phyloP scores from a whole-genome alignment of 2,329 filamentous ascomycete species.

The Gaeumannomyces tritici region DNA sequence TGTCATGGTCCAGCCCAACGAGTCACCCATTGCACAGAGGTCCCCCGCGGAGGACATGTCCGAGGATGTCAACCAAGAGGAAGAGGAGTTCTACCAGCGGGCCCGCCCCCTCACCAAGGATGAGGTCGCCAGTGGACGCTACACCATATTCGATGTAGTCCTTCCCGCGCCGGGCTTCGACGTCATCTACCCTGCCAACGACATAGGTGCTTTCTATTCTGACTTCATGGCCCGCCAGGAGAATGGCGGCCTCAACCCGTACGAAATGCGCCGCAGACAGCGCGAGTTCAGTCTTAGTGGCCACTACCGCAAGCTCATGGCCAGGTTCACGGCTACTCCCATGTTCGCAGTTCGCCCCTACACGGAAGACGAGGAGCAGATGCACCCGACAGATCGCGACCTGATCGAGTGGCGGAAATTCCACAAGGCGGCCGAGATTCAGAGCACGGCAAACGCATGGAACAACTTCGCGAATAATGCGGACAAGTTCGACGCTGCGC shows the following conservation, averaged over 20 bases:
- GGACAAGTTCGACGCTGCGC: slow-evolving; percentile 10
- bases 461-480: slow-evolving; percentile 11
- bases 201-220: slow-evolving; percentile 73
- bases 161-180: slow-evolving; percentile 90
- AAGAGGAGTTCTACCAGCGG: slow-evolving; percentile 34
- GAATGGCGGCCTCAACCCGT: slow-evolving; percentile 72
- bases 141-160: slow-evolving; percentile 78
- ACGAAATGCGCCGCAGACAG: slow-evolving; percentile 77
- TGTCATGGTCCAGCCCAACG: slow-evolving; percentile 44
- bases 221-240: slow-evolving; percentile 74
- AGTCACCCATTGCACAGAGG: slow-evolving; percentile 19
- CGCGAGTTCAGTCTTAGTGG: slow-evolving; percentile 85
- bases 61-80: slow-evolving; percentile 40
- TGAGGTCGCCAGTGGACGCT: slow-evolving; percentile 70
- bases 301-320: slow-evolving; percentile 77
- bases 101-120: slow-evolving; percentile 65
- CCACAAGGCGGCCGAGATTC: slow-evolving; percentile 12
- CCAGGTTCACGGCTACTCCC: slow-evolving; percentile 55
- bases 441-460: slow-evolving; percentile 10
- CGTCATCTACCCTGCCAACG: slow-evolving; percentile 76
- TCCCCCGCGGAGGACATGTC: slow-evolving; percentile 53
- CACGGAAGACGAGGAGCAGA: slow-evolving; percentile 62
- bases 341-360: slow-evolving; percentile 65
- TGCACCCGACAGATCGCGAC: slow-evolving; percentile 82
- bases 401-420: slow-evolving; percentile 38